phyloP scores from a whole-genome alignment of 1,284 basidiomycete genomes.

The Cutaneotrichosporon sp. region DNA sequence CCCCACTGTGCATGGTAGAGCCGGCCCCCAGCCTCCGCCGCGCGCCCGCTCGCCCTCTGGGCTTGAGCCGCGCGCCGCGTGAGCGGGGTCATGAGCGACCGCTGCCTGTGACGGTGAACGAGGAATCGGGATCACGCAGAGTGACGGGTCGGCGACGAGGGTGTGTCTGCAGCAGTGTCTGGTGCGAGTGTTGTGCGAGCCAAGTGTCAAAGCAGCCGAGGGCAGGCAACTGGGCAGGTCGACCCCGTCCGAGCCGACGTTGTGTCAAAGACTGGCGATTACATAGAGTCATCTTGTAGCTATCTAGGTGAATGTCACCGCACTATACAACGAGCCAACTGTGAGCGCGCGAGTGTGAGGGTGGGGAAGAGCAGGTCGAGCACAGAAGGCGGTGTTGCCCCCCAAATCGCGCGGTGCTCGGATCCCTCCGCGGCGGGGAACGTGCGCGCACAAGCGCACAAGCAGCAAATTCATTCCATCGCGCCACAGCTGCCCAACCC shows the following conservation, averaged over 20 bases:
- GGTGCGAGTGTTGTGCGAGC: not conserved
- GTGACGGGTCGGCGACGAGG: slow-evolving; percentile 1
- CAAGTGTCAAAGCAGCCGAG: not conserved
- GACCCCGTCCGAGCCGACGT: not conserved
- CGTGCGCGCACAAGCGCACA: too few relatives aligned
- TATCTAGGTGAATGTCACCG: not conserved
- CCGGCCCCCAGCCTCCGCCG: slow-evolving; percentile 28
- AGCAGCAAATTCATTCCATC: too few relatives aligned
- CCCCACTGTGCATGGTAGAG: slow-evolving; percentile 3
- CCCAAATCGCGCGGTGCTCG: too few relatives aligned
- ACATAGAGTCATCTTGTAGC: slow-evolving; percentile 2
- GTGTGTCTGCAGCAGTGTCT: not conserved
- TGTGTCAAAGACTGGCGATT: not conserved
- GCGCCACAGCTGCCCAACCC: too few relatives aligned
- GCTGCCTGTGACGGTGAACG: not conserved
- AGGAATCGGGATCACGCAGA: slow-evolving; percentile 1
- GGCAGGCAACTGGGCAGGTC: slow-evolving; percentile 1
- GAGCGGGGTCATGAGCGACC: slow-evolving; percentile 26
- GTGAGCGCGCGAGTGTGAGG: too few relatives aligned
- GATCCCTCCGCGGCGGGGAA: too few relatives aligned
- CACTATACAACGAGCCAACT: not conserved
- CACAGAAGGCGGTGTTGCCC: too few relatives aligned
- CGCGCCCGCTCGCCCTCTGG: slow-evolving; percentile 27
- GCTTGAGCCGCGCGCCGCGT: slow-evolving; percentile 32
- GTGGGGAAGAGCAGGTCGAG: too few relatives aligned